These are phyloP conservation scores for Paracorniculantispora psalliotae DNA, from an alignment of 2,329 filamentous ascomycete species.

Conservation along the genomic window DNA sequence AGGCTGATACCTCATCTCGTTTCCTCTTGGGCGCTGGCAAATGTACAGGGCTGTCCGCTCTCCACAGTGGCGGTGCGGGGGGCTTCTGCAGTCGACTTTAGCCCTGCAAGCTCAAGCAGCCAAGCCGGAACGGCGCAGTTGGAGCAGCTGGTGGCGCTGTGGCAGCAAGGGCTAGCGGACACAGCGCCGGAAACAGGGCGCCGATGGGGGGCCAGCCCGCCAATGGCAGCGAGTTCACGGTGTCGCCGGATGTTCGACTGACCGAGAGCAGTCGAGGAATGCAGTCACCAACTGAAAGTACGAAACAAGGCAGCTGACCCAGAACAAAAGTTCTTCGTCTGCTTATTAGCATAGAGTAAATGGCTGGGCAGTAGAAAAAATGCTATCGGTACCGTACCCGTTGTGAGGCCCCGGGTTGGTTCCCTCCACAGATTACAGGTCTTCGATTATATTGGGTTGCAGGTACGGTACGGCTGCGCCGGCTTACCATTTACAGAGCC, in stretches of 20 bases:
- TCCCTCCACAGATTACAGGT: not conserved
- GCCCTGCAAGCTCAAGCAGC: not conserved
- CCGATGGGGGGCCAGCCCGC: not conserved
- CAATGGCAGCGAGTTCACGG: not conserved
- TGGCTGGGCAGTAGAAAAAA: no score
- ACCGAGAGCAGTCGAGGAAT: no score
- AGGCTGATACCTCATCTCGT: not conserved
- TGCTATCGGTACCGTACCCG: conserved; percentile 1
- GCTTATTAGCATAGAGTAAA: no score
- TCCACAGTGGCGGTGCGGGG: conserved; percentile 3
- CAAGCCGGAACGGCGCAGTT: not conserved
- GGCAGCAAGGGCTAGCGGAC: not conserved
- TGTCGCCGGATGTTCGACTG: no score
- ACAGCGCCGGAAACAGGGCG: not conserved
- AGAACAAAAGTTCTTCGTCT: not conserved
- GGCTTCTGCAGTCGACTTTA: not conserved
- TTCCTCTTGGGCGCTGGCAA: not conserved
- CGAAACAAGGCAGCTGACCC: no score
- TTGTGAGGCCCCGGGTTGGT: not conserved
- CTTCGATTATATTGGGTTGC: no score
- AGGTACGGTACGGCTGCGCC: no score
- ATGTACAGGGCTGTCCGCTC: not conserved
- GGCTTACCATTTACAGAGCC: no score
- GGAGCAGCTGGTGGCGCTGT: not conserved
- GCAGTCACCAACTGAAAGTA: no score